Evolutionary conservation across 2,329 filamentous ascomycete species (phyloP), one percentile per base, ranked within the genome.

Genomic region (Aphanoascus verrucosus): DNA sequence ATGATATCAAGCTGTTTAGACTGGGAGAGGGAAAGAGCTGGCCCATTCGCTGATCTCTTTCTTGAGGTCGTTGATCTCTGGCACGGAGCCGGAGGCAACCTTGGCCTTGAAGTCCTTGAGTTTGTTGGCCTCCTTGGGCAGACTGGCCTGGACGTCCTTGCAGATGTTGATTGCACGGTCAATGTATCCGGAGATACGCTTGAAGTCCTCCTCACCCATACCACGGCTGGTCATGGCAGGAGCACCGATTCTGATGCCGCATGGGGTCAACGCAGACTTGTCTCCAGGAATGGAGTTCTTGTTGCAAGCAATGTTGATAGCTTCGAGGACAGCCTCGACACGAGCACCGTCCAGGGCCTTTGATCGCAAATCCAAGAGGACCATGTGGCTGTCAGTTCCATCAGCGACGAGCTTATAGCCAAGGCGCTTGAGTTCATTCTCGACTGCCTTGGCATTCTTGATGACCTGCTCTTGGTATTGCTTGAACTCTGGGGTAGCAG

Each of bases 51-150:
- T 78, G 69, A 98, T 89, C 80, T 97, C 91, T 77, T 88, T 85
- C 77, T 84, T 86, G 69, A 95, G 79, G 62, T 79, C 80, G 69
- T 86, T 83, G 74, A 98, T 91, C 77, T 90, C 86, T 57, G 81
- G 73, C 47, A 94, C 78, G 66, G 85, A 80, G 59, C 88, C 90
- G 61, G 78, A 75, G 55, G 86, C 81, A 58, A 95, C 88, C 81
- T 88, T 91, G 69, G 82, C 83, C 80, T 91, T 94, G 85, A 98
- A 97, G 79, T 98, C 93, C 84, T 97, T 97, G 72, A 94, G 87
- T 83, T 94, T 96, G 83, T 97, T 98, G 66, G 88, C 88, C 73
- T 93, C 86, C 83, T 96, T 96, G 71, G 93, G 91, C 20, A 97
- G 81, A 59, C 79, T 76, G 56, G 69, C 77, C 78, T 97, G 93